phyloP scores from a whole-genome alignment of 2,329 filamentous ascomycete species.

The Drechslerella coelobrocha region DNA sequence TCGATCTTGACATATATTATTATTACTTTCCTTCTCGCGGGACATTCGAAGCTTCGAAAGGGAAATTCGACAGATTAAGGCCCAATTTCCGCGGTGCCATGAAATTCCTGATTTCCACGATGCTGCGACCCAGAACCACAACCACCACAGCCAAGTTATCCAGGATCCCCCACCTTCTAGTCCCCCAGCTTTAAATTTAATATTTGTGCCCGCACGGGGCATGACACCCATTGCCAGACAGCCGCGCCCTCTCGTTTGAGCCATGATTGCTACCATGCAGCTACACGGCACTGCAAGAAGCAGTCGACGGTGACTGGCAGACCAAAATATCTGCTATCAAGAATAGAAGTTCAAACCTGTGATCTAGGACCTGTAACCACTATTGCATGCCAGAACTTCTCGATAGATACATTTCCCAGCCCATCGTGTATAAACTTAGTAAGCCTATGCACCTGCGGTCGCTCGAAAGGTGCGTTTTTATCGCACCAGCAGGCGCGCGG shows the following conservation, averaged over 20 bases:
- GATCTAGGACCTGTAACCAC: neutral
- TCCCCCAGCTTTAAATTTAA: neutral
- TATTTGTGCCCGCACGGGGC: conserved; percentile 1
- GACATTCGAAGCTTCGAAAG: neutral
- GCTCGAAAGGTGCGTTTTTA: neutral
- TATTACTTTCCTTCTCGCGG: neutral
- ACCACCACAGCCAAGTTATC: no score
- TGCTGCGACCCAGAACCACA: neutral
- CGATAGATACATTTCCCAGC: neutral
- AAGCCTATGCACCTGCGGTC: neutral
- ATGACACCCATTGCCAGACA: neutral
- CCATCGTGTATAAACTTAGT: neutral
- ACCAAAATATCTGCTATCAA: neutral
- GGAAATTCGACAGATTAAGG: neutral
- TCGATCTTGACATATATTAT: conserved; percentile 7
- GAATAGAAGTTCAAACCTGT: neutral
- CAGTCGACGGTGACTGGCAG: neutral
- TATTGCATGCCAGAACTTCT: neutral
- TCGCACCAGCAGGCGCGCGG: conserved; percentile 28
- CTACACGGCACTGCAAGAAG: neutral
- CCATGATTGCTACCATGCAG: conserved; percentile 16
- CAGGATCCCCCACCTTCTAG: neutral
- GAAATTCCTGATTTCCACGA: neutral
- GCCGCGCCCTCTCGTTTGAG: conserved; percentile 13
- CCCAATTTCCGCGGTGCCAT: neutral